Conservation (phyloP, 257 asterid genomes). For the Ballota nigra region DNA sequence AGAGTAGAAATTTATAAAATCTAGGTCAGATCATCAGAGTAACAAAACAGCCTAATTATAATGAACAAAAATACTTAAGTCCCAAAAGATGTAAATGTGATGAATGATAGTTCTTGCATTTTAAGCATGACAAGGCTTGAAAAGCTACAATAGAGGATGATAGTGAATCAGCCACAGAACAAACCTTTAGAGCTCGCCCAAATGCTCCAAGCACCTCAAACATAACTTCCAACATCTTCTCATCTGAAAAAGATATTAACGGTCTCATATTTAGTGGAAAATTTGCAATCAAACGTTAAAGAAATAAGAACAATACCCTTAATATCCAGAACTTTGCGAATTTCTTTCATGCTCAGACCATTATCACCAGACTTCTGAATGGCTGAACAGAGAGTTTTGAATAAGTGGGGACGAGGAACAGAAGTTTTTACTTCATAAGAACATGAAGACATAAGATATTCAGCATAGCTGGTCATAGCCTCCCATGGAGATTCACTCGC, state of each 20-base stretch:
- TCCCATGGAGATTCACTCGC: conserved; percentile 70
- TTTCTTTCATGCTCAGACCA: conserved; percentile 80
- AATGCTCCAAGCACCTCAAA: conserved; percentile 80
- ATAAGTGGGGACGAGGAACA: conserved; percentile 45
- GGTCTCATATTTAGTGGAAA: conserved; percentile 26
- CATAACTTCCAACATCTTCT: conserved; percentile 46
- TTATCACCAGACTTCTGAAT: conserved; percentile 90
- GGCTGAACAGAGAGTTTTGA: conserved; percentile 68
- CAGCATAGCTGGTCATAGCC: conserved; percentile 65
- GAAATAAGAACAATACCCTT: conserved; percentile 42
- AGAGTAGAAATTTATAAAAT: conserved; percentile 11
- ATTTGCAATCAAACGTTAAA: conserved; percentile 2
- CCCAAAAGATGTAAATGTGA: neutral
- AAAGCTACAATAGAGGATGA: neutral
- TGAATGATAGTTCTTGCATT: neutral
- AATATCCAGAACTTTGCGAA: conserved; percentile 44
- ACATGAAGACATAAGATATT: conserved; percentile 45
- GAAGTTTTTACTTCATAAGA: conserved; percentile 35
- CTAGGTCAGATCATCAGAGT: conserved; percentile 10
- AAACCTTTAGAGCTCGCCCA: conserved; percentile 79
- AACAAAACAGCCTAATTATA: neutral
- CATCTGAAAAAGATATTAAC: conserved; percentile 47
- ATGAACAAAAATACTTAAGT: neutral
- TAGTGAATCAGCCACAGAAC: conserved; percentile 16
- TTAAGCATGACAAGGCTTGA: conserved; percentile 5